These are phyloP conservation scores for Phytophthora sp. DNA, from an alignment of 352 stramenopile species.

Conservation along the genomic window DNA sequence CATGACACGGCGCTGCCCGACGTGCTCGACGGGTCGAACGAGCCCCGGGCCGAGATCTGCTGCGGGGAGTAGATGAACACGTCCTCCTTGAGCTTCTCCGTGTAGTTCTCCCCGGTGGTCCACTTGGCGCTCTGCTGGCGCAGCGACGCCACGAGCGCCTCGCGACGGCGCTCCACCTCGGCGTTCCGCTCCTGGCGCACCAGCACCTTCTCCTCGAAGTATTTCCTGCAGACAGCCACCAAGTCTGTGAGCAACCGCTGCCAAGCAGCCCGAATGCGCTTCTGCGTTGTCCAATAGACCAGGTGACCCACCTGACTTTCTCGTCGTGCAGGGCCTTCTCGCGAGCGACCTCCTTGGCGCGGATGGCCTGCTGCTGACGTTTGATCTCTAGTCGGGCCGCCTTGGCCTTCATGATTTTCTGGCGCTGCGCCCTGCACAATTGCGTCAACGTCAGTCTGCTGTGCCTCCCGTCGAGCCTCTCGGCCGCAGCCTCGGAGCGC, in stretches of 20 bases:
- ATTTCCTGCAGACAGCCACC: conserved; percentile 40
- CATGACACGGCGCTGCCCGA: conserved; percentile 81
- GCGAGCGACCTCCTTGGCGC: conserved; percentile 77
- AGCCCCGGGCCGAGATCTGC: conserved; percentile 67
- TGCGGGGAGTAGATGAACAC: conserved; percentile 87
- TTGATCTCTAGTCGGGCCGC: conserved; percentile 87
- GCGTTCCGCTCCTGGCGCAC: conserved; percentile 66
- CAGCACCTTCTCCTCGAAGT: conserved; percentile 83
- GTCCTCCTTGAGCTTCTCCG: conserved; percentile 84
- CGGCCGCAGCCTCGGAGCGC: too few species aligned
- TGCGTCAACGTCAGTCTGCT: conserved; percentile 2
- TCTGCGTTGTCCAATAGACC: background rate
- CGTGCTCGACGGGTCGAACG: conserved; percentile 71
- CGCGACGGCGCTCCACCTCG: conserved; percentile 71
- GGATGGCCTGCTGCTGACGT: conserved; percentile 85
- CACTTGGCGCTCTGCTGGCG: conserved; percentile 68
- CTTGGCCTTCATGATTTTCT: conserved; percentile 90
- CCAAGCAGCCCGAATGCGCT: too few species aligned
- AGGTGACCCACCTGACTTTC: conserved; percentile 58
- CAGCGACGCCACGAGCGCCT: conserved; percentile 67
- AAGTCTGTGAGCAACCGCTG: too few species aligned
- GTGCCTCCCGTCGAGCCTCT: too few species aligned
- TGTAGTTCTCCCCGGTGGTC: conserved; percentile 76
- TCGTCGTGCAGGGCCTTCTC: conserved; percentile 85
- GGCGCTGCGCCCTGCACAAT: conserved; percentile 62